phyloP scores from a whole-genome alignment of 371 early-diverging fungal genomes.

The Mucor velutinosus region DNA sequence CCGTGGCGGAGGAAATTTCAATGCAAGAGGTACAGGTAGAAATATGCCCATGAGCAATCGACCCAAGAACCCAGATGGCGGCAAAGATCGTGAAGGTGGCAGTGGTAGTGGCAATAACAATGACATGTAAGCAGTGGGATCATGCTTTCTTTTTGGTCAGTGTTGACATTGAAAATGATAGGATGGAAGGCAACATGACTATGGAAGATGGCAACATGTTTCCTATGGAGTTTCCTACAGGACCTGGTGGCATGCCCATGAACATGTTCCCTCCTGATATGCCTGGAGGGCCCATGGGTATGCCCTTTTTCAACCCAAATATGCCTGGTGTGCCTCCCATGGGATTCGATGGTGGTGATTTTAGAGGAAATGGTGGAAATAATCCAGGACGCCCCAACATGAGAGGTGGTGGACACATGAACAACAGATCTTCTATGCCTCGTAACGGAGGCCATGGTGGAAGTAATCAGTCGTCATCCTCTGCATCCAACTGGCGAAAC shows the following conservation, averaged over 20 bases:
- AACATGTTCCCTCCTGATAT: conserved; percentile 27
- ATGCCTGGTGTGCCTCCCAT: conserved; percentile 24
- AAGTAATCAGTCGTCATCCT: neutral
- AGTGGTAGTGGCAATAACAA: neutral
- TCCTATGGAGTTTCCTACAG: conserved; percentile 27
- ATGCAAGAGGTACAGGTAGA: conserved; percentile 13
- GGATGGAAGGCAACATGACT: conserved; percentile 17
- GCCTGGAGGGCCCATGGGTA: conserved; percentile 26
- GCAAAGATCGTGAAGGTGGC: conserved; percentile 20
- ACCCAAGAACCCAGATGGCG: conserved; percentile 13
- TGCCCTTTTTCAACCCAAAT: conserved; percentile 28
- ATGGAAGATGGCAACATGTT: conserved; percentile 15
- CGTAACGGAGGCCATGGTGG: conserved; percentile 3
- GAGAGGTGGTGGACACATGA: conserved; percentile 4
- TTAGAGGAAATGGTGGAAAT: conserved; percentile 10
- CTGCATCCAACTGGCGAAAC: conserved; percentile 4
- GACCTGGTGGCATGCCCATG: conserved; percentile 26
- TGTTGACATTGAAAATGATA: neutral
- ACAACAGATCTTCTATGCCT: neutral
- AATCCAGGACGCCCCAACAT: conserved; percentile 9
- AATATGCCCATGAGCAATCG: conserved; percentile 18
- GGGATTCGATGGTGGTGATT: conserved; percentile 26
- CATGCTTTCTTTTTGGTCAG: too few relatives aligned
- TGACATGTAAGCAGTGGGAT: too few relatives aligned
- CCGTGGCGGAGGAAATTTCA: conserved; percentile 14